Evolutionary conservation across 352 stramenopile genomes (phyloP).

Genomic region (Pythium chondricola): DNA sequence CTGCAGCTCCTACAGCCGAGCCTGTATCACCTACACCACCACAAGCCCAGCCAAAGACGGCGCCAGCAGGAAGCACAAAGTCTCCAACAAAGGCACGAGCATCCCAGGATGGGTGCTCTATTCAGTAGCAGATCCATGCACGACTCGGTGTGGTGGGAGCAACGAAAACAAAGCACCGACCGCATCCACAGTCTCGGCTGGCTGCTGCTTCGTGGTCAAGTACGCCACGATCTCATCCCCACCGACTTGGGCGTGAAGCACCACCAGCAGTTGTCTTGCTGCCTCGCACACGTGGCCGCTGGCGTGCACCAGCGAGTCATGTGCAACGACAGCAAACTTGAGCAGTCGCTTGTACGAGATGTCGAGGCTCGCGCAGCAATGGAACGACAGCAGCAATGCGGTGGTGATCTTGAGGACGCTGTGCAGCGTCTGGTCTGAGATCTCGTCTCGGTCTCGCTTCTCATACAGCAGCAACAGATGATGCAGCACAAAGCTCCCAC

Average conservation of each 20-base stretch:
- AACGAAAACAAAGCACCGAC: constrained; percentile 7
- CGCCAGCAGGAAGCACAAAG: constrained; percentile 3
- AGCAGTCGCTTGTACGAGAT: constrained; percentile 34
- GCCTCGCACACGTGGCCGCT: constrained; percentile 36
- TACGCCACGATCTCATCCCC: constrained; percentile 16
- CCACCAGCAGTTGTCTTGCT: constrained; percentile 28
- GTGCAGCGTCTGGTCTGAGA: constrained; percentile 25
- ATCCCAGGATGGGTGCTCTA: constrained; percentile 2
- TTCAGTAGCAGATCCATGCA: constrained; percentile 11
- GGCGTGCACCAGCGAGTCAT: constrained; percentile 27
- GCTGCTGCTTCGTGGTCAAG: constrained; percentile 8
- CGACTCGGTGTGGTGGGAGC: no score
- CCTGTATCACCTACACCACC: neutral
- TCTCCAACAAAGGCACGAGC: neutral
- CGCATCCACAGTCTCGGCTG: neutral
- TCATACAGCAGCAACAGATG: constrained; percentile 11
- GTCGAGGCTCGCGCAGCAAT: constrained; percentile 43
- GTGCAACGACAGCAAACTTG: constrained; percentile 23
- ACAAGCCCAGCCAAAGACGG: constrained; percentile 7
- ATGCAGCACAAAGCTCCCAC: constrained; percentile 37
- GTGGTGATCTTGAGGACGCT: constrained; percentile 36
- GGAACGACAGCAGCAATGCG: constrained; percentile 29
- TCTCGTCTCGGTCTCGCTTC: neutral
- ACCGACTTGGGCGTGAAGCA: constrained; percentile 30
- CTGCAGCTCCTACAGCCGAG: neutral